Conservation (phyloP, 805 yeast genomes). For the Metschnikowia gruessii region DNA sequence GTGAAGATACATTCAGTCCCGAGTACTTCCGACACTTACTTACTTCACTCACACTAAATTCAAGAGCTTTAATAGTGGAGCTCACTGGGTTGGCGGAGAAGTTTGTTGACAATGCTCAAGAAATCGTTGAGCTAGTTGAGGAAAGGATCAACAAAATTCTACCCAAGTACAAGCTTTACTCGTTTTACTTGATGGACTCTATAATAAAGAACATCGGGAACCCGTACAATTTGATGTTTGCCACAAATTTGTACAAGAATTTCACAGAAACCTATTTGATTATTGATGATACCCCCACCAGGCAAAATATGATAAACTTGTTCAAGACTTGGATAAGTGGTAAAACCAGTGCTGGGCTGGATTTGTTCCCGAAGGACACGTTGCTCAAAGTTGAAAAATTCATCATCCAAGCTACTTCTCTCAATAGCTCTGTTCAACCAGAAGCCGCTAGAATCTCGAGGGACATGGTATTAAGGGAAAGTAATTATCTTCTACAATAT, state of each 20-base stretch:
- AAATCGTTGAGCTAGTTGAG: constrained; percentile 35
- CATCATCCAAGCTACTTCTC: constrained; percentile 38
- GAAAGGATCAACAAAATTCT: constrained; percentile 35
- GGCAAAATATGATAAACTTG: constrained; percentile 39
- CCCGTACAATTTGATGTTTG: constrained; percentile 41
- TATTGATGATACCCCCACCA: constrained; percentile 38
- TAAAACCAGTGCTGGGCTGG: constrained; percentile 33
- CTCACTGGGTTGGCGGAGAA: constrained; percentile 38
- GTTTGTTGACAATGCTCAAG: constrained; percentile 30
- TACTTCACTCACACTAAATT: constrained; percentile 34
- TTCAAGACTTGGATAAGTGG: constrained; percentile 42
- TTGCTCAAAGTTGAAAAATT: constrained; percentile 36
- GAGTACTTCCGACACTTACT: constrained; percentile 33
- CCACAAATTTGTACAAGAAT: constrained; percentile 30
- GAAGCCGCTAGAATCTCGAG: constrained; percentile 16
- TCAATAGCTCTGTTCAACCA: constrained; percentile 17
- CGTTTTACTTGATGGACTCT: constrained; percentile 41
- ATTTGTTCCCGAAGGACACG: constrained; percentile 31
- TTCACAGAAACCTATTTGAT: constrained; percentile 40
- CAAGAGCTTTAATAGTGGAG: constrained; percentile 38
- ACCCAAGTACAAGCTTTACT: constrained; percentile 35
- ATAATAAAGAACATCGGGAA: constrained; percentile 43
- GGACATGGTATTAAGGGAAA: constrained; percentile 37
- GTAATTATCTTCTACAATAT: constrained; percentile 34
- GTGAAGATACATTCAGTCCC: constrained; percentile 25